phyloP scores from a whole-genome alignment of 1,139 yeast genomes.

The Candida tropicalis region DNA sequence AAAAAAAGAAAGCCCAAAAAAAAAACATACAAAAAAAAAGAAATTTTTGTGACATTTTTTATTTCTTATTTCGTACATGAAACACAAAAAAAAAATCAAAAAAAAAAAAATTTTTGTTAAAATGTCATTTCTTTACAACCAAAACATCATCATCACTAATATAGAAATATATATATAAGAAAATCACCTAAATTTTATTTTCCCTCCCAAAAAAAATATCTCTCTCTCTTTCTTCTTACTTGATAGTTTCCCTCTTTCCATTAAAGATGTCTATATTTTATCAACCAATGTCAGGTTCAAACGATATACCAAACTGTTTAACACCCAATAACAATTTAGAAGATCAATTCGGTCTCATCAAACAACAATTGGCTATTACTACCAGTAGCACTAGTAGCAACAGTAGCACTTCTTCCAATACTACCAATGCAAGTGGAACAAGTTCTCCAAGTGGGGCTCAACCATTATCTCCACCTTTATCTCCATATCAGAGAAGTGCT shows the following conservation, averaged over 20 bases:
- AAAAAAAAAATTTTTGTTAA: neutral
- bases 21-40: neutral
- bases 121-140: slow-evolving; percentile 1
- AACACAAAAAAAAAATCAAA: neutral
- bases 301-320: slow-evolving; percentile 37
- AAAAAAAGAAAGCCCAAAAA: neutral
- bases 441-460: slow-evolving; percentile 9
- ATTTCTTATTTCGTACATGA: neutral
- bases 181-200: no score
- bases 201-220: neutral
- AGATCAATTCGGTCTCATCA: slow-evolving; percentile 8
- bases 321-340: slow-evolving; percentile 28
- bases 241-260: neutral
- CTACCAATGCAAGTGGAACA: neutral
- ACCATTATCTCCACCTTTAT: slow-evolving; percentile 64
- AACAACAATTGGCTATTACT: neutral
- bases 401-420: neutral
- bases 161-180: no score
- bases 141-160: neutral
- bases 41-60: slow-evolving; percentile 1
- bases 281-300: slow-evolving; percentile 30
- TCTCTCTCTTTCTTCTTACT: neutral
- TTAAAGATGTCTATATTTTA: slow-evolving; percentile 30
- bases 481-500: slow-evolving; percentile 52
- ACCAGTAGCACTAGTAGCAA: neutral